Evolutionary conservation across 2,329 filamentous ascomycete genomes (phyloP).

Genomic region (Ophiostoma sp.): DNA sequence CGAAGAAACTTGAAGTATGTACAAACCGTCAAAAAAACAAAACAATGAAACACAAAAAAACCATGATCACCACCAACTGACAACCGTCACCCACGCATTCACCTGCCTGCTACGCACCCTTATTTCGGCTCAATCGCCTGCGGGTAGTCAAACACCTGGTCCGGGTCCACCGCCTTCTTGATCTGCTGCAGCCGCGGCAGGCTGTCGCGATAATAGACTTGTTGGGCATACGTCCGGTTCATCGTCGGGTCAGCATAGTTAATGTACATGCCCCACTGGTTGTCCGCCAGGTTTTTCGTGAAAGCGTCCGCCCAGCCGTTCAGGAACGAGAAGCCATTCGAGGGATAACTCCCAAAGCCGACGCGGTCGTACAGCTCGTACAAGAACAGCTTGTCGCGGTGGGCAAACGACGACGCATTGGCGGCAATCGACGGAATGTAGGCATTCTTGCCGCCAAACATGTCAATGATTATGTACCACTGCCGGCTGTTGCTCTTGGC

Average conservation of each 20-base stretch:
- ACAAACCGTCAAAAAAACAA: neutral
- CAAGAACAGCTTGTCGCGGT: slow-evolving; percentile 50
- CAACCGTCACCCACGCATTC: neutral
- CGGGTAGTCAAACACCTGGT: slow-evolving; percentile 46
- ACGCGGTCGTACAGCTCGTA: slow-evolving; percentile 51
- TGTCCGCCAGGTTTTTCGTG: slow-evolving; percentile 35
- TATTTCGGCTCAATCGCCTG: slow-evolving; percentile 35
- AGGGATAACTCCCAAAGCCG: slow-evolving; percentile 36
- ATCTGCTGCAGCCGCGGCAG: slow-evolving; percentile 41
- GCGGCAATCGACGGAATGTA: slow-evolving; percentile 37
- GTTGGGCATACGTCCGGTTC: slow-evolving; percentile 48
- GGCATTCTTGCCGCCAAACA: slow-evolving; percentile 41
- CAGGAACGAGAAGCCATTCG: slow-evolving; percentile 42
- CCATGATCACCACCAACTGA: neutral
- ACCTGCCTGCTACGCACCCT: neutral
- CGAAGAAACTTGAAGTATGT: neutral
- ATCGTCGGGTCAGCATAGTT: slow-evolving; percentile 56
- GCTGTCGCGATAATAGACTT: slow-evolving; percentile 50
- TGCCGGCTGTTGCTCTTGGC: slow-evolving; percentile 31
- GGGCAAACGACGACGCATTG: slow-evolving; percentile 40
- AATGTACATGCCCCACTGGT: slow-evolving; percentile 50
- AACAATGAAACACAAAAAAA: neutral
- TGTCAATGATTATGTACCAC: slow-evolving; percentile 41
- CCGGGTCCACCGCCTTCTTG: slow-evolving; percentile 44
- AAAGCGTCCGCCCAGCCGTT: slow-evolving; percentile 45